Conservation (phyloP, 2,329 filamentous ascomycete species). For the Didymosphaeria variabile region DNA sequence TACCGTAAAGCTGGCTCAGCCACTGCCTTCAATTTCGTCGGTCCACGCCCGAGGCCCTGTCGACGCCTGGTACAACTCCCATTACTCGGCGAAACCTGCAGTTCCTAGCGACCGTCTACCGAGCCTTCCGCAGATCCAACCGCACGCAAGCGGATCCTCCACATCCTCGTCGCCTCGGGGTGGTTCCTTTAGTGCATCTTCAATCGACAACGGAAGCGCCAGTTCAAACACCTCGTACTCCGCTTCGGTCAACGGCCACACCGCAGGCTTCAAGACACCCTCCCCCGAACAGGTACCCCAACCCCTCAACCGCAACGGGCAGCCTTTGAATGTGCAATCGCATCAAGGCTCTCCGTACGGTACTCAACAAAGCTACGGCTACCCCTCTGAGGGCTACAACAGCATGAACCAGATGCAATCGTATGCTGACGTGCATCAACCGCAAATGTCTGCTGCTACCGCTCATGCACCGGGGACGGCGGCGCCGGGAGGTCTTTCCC, state of each 20-base stretch:
- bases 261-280: slow-evolving; percentile 76
- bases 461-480: slow-evolving; percentile 78
- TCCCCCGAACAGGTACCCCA: slow-evolving; percentile 71
- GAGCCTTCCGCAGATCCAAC: slow-evolving; percentile 73
- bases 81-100: slow-evolving; percentile 70
- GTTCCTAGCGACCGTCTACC: slow-evolving; percentile 79
- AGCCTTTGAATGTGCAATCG: slow-evolving; percentile 49
- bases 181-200: slow-evolving; percentile 73
- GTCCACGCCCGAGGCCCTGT: slow-evolving; percentile 80
- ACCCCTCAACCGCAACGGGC: slow-evolving; percentile 44
- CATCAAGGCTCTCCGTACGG: slow-evolving; percentile 52
- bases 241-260: slow-evolving; percentile 61
- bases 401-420: slow-evolving; percentile 83
- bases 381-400: slow-evolving; percentile 51
- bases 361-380: slow-evolving; percentile 50
- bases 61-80: slow-evolving; percentile 76
- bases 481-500: slow-evolving; percentile 75
- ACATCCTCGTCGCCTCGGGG: slow-evolving; percentile 78
- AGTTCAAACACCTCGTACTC: slow-evolving; percentile 66
- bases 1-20: slow-evolving; percentile 84
- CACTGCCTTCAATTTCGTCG: slow-evolving; percentile 84
- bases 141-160: slow-evolving; percentile 70
- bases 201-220: slow-evolving; percentile 58
- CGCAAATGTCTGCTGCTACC: slow-evolving; percentile 81
- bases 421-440: slow-evolving; percentile 84